These are phyloP conservation scores for Fragaria ananassa DNA, from an alignment of 306 rosid genomes.

Conservation along the genomic window DNA sequence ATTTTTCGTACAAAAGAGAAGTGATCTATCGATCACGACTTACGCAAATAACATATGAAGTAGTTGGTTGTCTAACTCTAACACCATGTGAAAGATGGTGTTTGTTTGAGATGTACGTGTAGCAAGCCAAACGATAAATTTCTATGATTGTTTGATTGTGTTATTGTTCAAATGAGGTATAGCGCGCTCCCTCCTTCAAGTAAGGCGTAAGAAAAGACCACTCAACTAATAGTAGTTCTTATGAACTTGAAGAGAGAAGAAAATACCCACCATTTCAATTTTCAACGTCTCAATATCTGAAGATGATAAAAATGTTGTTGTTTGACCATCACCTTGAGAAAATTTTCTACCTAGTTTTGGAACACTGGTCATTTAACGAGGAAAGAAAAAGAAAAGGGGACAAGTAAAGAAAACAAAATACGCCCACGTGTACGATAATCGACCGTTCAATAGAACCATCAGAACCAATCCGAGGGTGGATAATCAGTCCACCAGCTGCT, in stretches of 20 bases:
- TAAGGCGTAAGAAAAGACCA: background rate
- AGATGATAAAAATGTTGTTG: background rate
- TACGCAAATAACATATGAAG: too few relatives aligned
- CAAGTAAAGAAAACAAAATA: background rate
- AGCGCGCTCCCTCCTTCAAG: background rate
- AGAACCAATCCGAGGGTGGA: background rate
- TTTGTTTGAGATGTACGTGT: too few relatives aligned
- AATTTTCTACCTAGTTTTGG: background rate
- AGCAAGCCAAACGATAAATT: too few relatives aligned
- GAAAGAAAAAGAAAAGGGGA: background rate
- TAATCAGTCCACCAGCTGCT: background rate
- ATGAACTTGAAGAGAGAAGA: background rate
- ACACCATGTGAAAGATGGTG: too few relatives aligned
- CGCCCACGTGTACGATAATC: background rate
- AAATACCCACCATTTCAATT: background rate
- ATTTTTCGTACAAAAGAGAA: too few relatives aligned
- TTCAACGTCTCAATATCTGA: background rate
- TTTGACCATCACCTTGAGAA: background rate
- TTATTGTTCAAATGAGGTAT: too few relatives aligned
- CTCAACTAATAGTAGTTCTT: background rate
- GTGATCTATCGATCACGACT: too few relatives aligned
- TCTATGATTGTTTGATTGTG: too few relatives aligned
- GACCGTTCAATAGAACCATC: background rate
- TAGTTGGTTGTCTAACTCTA: too few relatives aligned
- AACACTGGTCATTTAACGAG: background rate